Conservation (phyloP, 176 grass and related monocot genomes). For the barley (Hordeum vulgare) region MorexV3_pseudomolecules_assembly NC_058518.1:355956877-355957376, state of each 20-base stretch:
- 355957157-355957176: neutral
- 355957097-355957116: neutral
- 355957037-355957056: neutral
- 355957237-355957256: constrained; percentile 77
- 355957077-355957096: neutral
- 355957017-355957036: neutral
- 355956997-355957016: constrained; percentile 7
- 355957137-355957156: neutral
- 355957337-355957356: constrained; percentile 50
- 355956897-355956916: constrained; percentile 70
- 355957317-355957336: constrained; percentile 31
- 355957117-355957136: neutral
- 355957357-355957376: constrained; percentile 53
- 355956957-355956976: constrained; percentile 82
- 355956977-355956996: constrained; percentile 44
- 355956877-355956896: constrained; percentile 58
- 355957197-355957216: constrained; percentile 90
- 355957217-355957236: constrained; percentile 77
- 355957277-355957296: constrained; percentile 14
- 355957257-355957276: constrained; percentile 52
- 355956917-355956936: constrained; percentile 80
- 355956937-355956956: constrained; percentile 71
- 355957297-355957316: constrained; percentile 5
- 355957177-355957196: constrained; percentile 65
- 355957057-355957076: neutral